phyloP scores from a whole-genome alignment of 345 rosid genomes.

The Tarenaya hassleriana region DNA sequence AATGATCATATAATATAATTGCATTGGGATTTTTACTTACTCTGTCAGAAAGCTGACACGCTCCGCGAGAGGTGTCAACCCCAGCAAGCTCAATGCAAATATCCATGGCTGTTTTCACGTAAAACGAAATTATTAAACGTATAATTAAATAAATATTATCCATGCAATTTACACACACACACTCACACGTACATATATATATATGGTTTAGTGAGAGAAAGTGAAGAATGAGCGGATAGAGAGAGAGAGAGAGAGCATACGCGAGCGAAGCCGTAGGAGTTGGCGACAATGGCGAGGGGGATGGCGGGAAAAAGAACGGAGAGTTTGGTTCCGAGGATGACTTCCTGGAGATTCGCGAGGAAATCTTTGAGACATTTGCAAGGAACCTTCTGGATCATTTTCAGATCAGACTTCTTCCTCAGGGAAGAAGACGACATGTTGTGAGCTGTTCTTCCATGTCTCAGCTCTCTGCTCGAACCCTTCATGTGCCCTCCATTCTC shows the following conservation, averaged over 20 bases:
- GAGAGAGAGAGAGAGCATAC: slow-evolving; percentile 35
- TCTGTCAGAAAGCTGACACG: slow-evolving; percentile 92
- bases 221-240: background rate
- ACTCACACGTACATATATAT: background rate
- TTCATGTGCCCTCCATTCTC: slow-evolving; percentile 53
- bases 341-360: slow-evolving; percentile 72
- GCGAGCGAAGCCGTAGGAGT: slow-evolving; percentile 44
- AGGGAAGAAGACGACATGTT: slow-evolving; percentile 81
- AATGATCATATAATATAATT: background rate
- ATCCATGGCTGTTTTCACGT: slow-evolving; percentile 57
- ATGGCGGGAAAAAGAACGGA: slow-evolving; percentile 69
- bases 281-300: slow-evolving; percentile 64
- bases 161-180: too few relatives aligned
- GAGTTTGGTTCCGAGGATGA: slow-evolving; percentile 78
- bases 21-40: slow-evolving; percentile 39
- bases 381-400: slow-evolving; percentile 49
- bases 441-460: slow-evolving; percentile 71
- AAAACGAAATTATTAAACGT: background rate
- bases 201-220: background rate
- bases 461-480: slow-evolving; percentile 46
- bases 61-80: slow-evolving; percentile 79
- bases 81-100: slow-evolving; percentile 82
- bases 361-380: slow-evolving; percentile 38
- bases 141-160: too few relatives aligned
- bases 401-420: slow-evolving; percentile 69